A percentile compares a stretch with the other conserved stretches of the same genome.
Evolutionary conservation across 208 protist genomes (phyloP).

Genomic region (Blastocrithidia nonstop): DNA sequence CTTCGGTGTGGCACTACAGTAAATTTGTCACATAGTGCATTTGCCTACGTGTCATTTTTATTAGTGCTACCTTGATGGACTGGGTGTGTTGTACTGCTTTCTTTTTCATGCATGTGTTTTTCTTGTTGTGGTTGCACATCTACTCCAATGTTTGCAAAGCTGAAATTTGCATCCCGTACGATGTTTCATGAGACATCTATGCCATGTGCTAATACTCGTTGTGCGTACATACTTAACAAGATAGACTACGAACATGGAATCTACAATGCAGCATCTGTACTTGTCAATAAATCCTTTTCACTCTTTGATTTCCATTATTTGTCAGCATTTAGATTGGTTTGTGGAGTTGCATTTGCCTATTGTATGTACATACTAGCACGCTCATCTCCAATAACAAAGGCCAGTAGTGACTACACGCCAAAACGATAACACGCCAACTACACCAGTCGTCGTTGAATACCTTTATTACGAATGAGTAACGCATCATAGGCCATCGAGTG

Average conservation of each 20-base stretch:
- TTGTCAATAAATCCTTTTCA: constrained; percentile 2
- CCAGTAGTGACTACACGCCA: constrained; percentile 30
- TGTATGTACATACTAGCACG: too few species aligned
- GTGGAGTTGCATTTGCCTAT: too few species aligned
- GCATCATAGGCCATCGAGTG: constrained; percentile 42
- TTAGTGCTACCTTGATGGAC: too few species aligned
- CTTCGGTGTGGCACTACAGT: constrained; percentile 26
- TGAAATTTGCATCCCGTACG: constrained; percentile 21
- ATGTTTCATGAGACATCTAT: constrained; percentile 31
- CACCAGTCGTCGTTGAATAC: constrained; percentile 43
- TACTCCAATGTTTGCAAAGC: too few species aligned
- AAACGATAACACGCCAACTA: constrained; percentile 46
- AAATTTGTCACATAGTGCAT: too few species aligned
- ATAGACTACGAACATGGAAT: constrained; percentile 36
- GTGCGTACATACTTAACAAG: constrained; percentile 39
- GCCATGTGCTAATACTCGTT: constrained; percentile 32
- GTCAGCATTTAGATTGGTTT: too few species aligned
- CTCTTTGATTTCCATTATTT: not conserved
- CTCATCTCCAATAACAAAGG: constrained; percentile 37
- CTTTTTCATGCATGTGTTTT: too few species aligned
- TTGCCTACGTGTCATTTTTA: too few species aligned
- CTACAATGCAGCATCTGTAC: constrained; percentile 6
- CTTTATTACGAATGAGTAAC: constrained; percentile 44
- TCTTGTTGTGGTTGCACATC: too few species aligned
- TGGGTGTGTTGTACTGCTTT: too few species aligned